Conservation (phyloP, 2,329 filamentous ascomycete species). For the Polychaeton citri region DNA sequence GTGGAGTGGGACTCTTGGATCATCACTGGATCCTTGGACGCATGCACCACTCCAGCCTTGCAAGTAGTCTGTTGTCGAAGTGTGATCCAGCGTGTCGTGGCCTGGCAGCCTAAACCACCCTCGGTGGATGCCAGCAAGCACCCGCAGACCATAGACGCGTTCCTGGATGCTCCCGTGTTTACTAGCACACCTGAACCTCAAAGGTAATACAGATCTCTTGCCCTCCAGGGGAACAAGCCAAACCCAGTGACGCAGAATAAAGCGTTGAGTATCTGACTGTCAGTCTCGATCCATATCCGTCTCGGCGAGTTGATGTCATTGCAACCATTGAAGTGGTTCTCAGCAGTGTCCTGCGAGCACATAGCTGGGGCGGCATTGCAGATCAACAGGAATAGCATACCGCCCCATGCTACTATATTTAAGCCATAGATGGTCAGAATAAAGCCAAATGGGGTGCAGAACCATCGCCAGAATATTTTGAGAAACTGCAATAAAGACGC, state of each 20-base stretch:
- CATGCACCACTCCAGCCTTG: constrained; percentile 16
- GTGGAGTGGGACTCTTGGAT: too few relatives aligned
- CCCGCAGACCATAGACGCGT: constrained; percentile 46
- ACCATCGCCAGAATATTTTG: constrained; percentile 59
- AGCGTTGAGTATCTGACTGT: constrained; percentile 69
- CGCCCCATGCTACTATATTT: constrained; percentile 78
- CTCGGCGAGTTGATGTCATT: constrained; percentile 45
- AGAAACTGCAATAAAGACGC: too few relatives aligned
- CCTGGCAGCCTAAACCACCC: constrained; percentile 63
- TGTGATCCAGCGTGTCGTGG: constrained; percentile 43
- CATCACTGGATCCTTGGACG: too few relatives aligned
- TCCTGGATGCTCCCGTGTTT: constrained; percentile 19
- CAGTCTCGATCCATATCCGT: constrained; percentile 74
- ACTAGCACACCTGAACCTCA: constrained; percentile 32
- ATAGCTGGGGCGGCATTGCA: constrained; percentile 61
- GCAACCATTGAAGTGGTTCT: constrained; percentile 14
- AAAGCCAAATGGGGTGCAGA: constrained; percentile 62
- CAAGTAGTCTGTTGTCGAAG: constrained; percentile 5
- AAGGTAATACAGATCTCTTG: constrained; percentile 70
- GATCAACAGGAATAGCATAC: constrained; percentile 77
- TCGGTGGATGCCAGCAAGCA: constrained; percentile 60
- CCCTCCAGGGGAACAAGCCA: constrained; percentile 71
- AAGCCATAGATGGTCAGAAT: constrained; percentile 65
- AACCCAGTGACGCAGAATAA: constrained; percentile 83
- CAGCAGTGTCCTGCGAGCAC: constrained; percentile 37